Percentiles rank a stretch among this genome's conserved stretches.
phyloP scores from a whole-genome alignment of 1,284 basidiomycete species.

The Naganishia liquefaciens region DNA sequence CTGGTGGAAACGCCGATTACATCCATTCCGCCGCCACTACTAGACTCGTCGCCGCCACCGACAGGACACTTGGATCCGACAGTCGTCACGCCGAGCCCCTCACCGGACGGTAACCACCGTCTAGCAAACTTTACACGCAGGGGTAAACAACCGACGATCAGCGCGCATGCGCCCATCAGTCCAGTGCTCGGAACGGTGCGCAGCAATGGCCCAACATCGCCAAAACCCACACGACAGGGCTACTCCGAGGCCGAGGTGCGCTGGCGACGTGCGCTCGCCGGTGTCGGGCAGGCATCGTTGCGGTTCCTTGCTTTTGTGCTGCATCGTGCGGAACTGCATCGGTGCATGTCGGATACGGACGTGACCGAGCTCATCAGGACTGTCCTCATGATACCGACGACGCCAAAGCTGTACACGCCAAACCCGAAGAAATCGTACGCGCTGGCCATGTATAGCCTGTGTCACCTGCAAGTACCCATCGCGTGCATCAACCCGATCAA shows the following conservation, averaged over 20 bases:
- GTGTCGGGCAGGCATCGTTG: slow-evolving; percentile 45
- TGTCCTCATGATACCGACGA: slow-evolving; percentile 48
- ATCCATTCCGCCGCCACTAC: slow-evolving; percentile 11
- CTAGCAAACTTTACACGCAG: slow-evolving; percentile 13
- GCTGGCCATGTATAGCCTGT: slow-evolving; percentile 47
- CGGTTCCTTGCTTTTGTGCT: slow-evolving; percentile 44
- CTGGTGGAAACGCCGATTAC: slow-evolving; percentile 20
- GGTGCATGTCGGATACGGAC: slow-evolving; percentile 48
- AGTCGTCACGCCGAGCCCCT: slow-evolving; percentile 12
- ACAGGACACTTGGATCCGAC: slow-evolving; percentile 18
- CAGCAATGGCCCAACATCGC: neutral
- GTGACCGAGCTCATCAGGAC: slow-evolving; percentile 45
- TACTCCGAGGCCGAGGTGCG: slow-evolving; percentile 51
- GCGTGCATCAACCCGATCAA: slow-evolving; percentile 41
- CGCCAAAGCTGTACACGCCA: slow-evolving; percentile 47
- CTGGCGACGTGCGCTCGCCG: slow-evolving; percentile 49
- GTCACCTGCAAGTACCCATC: slow-evolving; percentile 43
- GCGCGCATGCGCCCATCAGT: slow-evolving; percentile 5
- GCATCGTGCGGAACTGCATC: slow-evolving; percentile 39
- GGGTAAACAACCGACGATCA: slow-evolving; percentile 5
- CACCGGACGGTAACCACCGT: slow-evolving; percentile 12
- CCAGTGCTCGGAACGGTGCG: neutral
- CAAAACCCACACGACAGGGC: slow-evolving; percentile 40
- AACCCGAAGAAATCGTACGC: slow-evolving; percentile 53
- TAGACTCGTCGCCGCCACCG: slow-evolving; percentile 28